Base-by-base conservation (phyloP, 345 rosid species). In the Stellera chamaejasme region DNA sequence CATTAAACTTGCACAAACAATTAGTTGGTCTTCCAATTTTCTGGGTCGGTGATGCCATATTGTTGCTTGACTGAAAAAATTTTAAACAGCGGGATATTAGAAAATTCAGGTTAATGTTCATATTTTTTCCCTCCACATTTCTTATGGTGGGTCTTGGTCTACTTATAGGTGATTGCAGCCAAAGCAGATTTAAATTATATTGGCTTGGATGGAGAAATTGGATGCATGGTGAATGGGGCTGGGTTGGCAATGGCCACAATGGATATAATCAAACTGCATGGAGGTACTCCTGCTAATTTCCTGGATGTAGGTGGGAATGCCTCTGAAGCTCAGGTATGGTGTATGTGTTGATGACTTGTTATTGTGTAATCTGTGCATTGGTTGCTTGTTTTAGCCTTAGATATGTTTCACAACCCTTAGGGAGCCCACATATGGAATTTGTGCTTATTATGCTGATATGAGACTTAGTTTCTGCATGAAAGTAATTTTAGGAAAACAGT, bases 211-310 rank as follows among this genome's bases (percentile, higher is more conserved):
- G 99, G 99, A 54, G 99, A 94, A 80, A 94, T 94, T 67, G 99
- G 99, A 53, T 94, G 99, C 87, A 94, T 94, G 99, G 99, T 94
- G 56, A 94, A 94, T 77, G 99, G 99, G 62, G 97, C 99, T n/a
- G 97, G 99, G 70, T 72, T 94, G 63, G 99, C 97, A 13, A 94
- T 89, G 97, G 97, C 99, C 62, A 87, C 97, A 19, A 94, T 90
- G 99, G 99, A 94, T 75, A 90, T 94, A 48, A 90, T 94, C 52
- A 94, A 94, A 71, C 53, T 94, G 82, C 97, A 90, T 59, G 99
- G 97, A 19, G 99, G 97, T 63, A 94, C 99, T 52, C 99, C 97
- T 27, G 99, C 99, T 60, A 94, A 94, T 77, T 94, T 90, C 69
- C 83, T 94, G 16, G 99, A 94, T 67, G 99, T 90, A 32, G 96